Percentiles rank a stretch among this genome's conserved stretches.
Conservation (phyloP, 1,139 yeast genomes). For the Yamadazyma spencermartinsiae region DNA sequence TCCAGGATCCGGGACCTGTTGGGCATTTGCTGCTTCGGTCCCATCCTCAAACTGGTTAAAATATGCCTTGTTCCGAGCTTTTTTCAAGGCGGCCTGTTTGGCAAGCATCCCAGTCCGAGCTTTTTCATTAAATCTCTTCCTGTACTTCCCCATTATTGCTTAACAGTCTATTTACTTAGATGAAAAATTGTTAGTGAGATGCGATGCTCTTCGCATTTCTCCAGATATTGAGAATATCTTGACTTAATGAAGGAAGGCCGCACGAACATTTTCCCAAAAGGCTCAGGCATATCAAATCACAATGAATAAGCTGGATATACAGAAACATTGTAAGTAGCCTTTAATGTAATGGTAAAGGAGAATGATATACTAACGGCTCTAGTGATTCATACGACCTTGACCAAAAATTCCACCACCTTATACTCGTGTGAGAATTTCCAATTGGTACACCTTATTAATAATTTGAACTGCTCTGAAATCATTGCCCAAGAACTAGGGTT, state of each 20-base stretch:
- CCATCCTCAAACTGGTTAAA: constrained; percentile 46
- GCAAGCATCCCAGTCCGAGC: constrained; percentile 85
- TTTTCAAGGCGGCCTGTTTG: constrained; percentile 69
- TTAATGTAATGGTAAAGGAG: too few species aligned
- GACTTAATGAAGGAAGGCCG: too few species aligned
- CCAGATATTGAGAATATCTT: background rate
- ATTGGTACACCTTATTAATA: constrained; percentile 36
- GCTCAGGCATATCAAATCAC: too few species aligned
- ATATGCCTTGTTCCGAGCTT: constrained; percentile 69
- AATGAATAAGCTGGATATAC: constrained; percentile 27
- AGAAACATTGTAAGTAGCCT: constrained; percentile 37
- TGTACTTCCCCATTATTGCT: constrained; percentile 69
- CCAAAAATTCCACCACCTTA: constrained; percentile 55
- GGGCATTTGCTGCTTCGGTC: constrained; percentile 17
- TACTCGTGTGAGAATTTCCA: constrained; percentile 54
- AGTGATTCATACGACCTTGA: constrained; percentile 49
- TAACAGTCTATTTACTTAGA: background rate
- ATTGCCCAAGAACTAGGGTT: constrained; percentile 57
- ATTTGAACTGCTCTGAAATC: constrained; percentile 52
- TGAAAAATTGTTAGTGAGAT: constrained; percentile 7
- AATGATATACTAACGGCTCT: constrained; percentile 15
- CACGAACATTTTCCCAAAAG: too few species aligned
- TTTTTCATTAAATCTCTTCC: constrained; percentile 80
- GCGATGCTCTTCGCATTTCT: constrained; percentile 8
- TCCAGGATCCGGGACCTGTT: constrained; percentile 8